A percentile compares a stretch with the other conserved stretches of the same genome.
Conservation (phyloP, 176 grass and related monocot species). For the Rhynchospora pubera region DNA sequence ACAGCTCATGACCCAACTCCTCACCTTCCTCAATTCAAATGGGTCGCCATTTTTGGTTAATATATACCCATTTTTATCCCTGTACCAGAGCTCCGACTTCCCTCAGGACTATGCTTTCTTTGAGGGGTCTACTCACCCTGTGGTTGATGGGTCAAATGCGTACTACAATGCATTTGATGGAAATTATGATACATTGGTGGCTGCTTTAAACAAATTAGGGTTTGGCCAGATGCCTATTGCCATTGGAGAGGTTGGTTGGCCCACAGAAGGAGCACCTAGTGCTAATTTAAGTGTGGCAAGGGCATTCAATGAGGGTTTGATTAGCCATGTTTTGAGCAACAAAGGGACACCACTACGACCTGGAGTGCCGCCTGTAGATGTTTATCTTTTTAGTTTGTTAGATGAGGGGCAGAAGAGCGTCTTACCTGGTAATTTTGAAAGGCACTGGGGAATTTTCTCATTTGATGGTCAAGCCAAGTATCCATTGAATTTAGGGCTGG, state of each 20-base stretch:
- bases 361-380: slow-evolving; percentile 59
- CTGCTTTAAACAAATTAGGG: slow-evolving; percentile 74
- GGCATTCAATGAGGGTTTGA: slow-evolving; percentile 84
- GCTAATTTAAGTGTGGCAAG: slow-evolving; percentile 85
- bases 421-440: slow-evolving; percentile 80
- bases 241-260: slow-evolving; percentile 92
- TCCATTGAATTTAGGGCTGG: slow-evolving; percentile 66
- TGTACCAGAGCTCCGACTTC: slow-evolving; percentile 81
- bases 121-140: slow-evolving; percentile 79
- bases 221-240: slow-evolving; percentile 69
- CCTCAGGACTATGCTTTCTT: slow-evolving; percentile 99
- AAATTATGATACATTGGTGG: slow-evolving; percentile 82
- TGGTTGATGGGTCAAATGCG: slow-evolving; percentile 70
- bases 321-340: slow-evolving; percentile 59
- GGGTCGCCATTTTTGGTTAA: slow-evolving; percentile 89
- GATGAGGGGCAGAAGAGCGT: slow-evolving; percentile 80
- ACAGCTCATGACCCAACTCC: slow-evolving; percentile 85
- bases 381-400: slow-evolving; percentile 86
- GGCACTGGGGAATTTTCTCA: slow-evolving; percentile 92
- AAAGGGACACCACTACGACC: slow-evolving; percentile 81
- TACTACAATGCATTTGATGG: slow-evolving; percentile 98
- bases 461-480: slow-evolving; percentile 97
- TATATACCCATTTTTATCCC: slow-evolving; percentile 92
- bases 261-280: slow-evolving; percentile 77
- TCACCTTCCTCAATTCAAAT: slow-evolving; percentile 63